A percentile compares a stretch with the other conserved stretches of the same genome.
Conservation (phyloP, 1,139 yeast species). For the Hemisphaericaspora xylanilytica region DNA sequence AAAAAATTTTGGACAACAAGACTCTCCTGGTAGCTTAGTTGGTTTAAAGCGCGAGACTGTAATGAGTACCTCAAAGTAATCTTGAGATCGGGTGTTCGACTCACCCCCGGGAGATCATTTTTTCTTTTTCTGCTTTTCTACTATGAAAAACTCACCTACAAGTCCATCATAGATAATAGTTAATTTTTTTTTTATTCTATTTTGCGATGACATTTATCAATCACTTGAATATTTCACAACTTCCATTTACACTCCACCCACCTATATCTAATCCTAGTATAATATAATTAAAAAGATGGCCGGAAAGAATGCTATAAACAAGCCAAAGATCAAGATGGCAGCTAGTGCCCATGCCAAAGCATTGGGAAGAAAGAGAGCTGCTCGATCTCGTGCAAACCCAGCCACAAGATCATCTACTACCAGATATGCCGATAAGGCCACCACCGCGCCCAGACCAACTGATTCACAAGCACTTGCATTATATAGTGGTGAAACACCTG, state of each 20-base stretch:
- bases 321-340: conserved; percentile 64
- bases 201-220: conserved; percentile 1
- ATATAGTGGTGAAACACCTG: conserved; percentile 44
- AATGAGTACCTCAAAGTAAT: conserved; percentile 47
- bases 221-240: too few species aligned
- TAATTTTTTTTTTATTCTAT: not conserved
- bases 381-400: conserved; percentile 45
- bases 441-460: conserved; percentile 41
- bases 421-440: conserved; percentile 31
- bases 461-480: conserved; percentile 67
- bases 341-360: conserved; percentile 53
- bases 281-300: too few species aligned
- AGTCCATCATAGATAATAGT: too few species aligned
- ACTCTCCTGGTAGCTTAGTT: conserved; percentile 72
- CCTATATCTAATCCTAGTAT: too few species aligned
- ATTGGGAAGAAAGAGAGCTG: conserved; percentile 58
- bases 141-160: too few species aligned
- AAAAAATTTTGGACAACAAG: not conserved
- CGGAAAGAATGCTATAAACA: conserved; percentile 74
- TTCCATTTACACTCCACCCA: too few species aligned
- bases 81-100: conserved; percentile 85
- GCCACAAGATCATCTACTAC: conserved; percentile 49
- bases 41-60: conserved; percentile 79
- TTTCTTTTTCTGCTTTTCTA: conserved; percentile 28
- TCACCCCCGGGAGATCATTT: conserved; percentile 83